Conservation (phyloP, 441 rosid genomes). For the Macaranga tanarius region DNA sequence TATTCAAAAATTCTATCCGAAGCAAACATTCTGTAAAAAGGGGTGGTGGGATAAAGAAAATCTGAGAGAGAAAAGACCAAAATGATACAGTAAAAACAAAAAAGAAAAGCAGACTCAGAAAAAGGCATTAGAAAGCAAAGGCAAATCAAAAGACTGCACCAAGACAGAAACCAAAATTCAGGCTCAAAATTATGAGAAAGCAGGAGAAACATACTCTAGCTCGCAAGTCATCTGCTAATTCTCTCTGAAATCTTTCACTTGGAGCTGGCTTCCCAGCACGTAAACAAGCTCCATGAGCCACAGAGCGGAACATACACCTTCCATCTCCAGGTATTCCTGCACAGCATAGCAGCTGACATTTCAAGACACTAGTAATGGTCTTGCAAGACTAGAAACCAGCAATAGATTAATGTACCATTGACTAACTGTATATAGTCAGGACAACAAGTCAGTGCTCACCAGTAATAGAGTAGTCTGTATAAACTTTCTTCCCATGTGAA, state of each 20-base stretch:
- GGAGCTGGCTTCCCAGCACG: slow-evolving; percentile 66
- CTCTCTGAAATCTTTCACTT: slow-evolving; percentile 55
- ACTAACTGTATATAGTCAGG: background rate
- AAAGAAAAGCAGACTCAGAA: background rate
- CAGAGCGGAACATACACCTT: slow-evolving; percentile 90
- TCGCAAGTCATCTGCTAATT: slow-evolving; percentile 79
- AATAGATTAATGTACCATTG: background rate
- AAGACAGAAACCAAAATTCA: background rate
- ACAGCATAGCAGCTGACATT: slow-evolving; percentile 18
- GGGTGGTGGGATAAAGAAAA: background rate
- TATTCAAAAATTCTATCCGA: background rate
- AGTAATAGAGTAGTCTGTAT: slow-evolving; percentile 68
- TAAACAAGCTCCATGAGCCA: slow-evolving; percentile 79
- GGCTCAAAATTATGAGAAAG: slow-evolving; percentile 7
- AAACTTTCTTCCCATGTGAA: slow-evolving; percentile 70
- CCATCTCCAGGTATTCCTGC: slow-evolving; percentile 97
- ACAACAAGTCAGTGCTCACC: slow-evolving; percentile 42
- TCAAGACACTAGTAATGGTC: background rate
- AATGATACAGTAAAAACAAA: background rate
- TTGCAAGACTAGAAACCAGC: background rate
- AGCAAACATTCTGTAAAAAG: background rate
- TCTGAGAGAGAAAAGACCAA: background rate
- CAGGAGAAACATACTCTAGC: slow-evolving; percentile 41
- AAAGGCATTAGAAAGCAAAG: background rate
- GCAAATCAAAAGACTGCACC: background rate